Evolutionary conservation across 345 rosid species (phyloP).

Genomic region (Citrus sinensis): DVS_A1.0 CM039167.1:4381501-4382000

Average conservation of each 20-base stretch:
- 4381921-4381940: not conserved
- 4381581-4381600: slow-evolving; percentile 79
- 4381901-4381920: not conserved
- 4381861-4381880: not conserved
- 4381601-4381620: slow-evolving; percentile 90
- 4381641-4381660: slow-evolving; percentile 42
- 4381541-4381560: slow-evolving; percentile 49
- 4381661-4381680: not conserved
- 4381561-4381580: slow-evolving; percentile 97
- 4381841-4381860: not conserved
- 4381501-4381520: slow-evolving; percentile 83
- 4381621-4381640: slow-evolving; percentile 81
- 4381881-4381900: not conserved
- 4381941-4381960: not conserved
- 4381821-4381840: not conserved
- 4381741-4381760: not conserved
- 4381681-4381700: not conserved
- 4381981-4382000: not conserved
- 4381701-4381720: not conserved
- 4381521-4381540: slow-evolving; percentile 62
- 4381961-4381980: not conserved
- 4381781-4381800: not conserved
- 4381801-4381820: not conserved
- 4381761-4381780: not conserved
- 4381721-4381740: not conserved